Percentiles rank a stretch among this genome's conserved stretches.
phyloP scores from a whole-genome alignment of 176 grass and related monocot genomes.

The Elymus sibiricus region DNA sequence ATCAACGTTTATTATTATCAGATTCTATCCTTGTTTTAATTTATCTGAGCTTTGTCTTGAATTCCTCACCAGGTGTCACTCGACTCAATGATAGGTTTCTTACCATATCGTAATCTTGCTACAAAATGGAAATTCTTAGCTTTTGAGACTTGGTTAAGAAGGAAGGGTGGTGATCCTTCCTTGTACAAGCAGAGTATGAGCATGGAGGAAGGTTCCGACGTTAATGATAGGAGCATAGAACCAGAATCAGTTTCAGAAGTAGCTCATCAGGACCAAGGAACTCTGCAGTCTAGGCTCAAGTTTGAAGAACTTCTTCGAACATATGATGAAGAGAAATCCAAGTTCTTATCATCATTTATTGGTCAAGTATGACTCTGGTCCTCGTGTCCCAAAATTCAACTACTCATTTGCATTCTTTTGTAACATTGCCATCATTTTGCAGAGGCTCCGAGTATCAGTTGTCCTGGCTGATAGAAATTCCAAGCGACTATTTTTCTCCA shows the following conservation, averaged over 20 bases:
- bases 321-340: conserved; percentile 79
- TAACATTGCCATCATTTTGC: conserved; percentile 35
- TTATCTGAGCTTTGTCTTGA: conserved; percentile 33
- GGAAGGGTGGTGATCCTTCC: conserved; percentile 71
- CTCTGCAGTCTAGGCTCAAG: conserved; percentile 49
- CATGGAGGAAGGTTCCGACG: conserved; percentile 48
- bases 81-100: conserved; percentile 78
- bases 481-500: conserved; percentile 77
- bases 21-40: not conserved
- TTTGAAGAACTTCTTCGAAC: conserved; percentile 69
- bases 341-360: conserved; percentile 94
- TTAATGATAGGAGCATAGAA: conserved; percentile 36
- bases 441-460: conserved; percentile 77
- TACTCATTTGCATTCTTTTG: not conserved
- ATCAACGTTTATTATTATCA: conserved; percentile 3
- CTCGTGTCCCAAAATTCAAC: conserved; percentile 10
- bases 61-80: conserved; percentile 74
- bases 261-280: conserved; percentile 40
- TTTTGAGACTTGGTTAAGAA: conserved; percentile 92
- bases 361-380: conserved; percentile 69
- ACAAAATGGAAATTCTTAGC: conserved; percentile 84
- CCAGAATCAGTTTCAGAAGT: conserved; percentile 42
- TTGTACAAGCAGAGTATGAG: conserved; percentile 58
- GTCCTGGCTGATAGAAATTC: conserved; percentile 71
- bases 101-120: conserved; percentile 86